Evolutionary conservation across 2,329 filamentous ascomycete genomes (phyloP), one percentile per base, ranked within the genome.

Genomic region (Massarina eburnea): DNA sequence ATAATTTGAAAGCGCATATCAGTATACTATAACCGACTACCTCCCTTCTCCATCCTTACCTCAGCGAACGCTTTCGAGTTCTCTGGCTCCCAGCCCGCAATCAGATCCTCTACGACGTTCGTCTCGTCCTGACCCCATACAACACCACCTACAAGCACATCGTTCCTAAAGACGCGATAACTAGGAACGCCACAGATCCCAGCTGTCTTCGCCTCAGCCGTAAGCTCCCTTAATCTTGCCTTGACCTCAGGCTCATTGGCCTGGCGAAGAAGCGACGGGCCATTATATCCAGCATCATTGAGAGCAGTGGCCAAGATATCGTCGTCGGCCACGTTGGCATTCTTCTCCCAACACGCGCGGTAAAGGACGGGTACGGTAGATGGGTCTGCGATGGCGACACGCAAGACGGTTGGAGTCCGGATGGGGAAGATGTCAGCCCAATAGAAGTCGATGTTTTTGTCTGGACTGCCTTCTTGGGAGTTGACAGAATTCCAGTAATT

Each of bases 71-170:
- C 48, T 17, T 24, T 36, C 5, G 36, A 43, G 8, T 29, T 40
- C 17, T 53, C 54, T 1, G 42, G 32, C 33, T 59, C 48, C 66
- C 66, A 70, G 2, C 66, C 66, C 2, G 59, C 59, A 32, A 70
- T 66, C 22, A 67, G 14, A 45, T 68, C 66, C 38, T 68, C 63
- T 1, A 70, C 57, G 1, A 68, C 61, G 39, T 58, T 62, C 3
- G 43, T 58, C 38, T 68, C 64, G 22, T 70, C 66, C 24, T 68
- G 64, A 7, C 66, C 66, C 66, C 66, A 70, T 2, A 67, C 48
- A 20, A 67, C 19, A 1, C 61, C 62, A 29, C 62, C 59, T 3
- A 46, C 46, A 56, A 57, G 65, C 1, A 33, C 32, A 0, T 54
- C 51, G 8, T 41, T 36, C 6, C 54, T 46, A 6, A 63, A 48